A percentile compares a stretch with the other conserved stretches of the same genome.
These are phyloP conservation scores for Chrysanthemum seticuspe DNA, from an alignment of 129 eudicot species.

Conservation along the genomic window DNA sequence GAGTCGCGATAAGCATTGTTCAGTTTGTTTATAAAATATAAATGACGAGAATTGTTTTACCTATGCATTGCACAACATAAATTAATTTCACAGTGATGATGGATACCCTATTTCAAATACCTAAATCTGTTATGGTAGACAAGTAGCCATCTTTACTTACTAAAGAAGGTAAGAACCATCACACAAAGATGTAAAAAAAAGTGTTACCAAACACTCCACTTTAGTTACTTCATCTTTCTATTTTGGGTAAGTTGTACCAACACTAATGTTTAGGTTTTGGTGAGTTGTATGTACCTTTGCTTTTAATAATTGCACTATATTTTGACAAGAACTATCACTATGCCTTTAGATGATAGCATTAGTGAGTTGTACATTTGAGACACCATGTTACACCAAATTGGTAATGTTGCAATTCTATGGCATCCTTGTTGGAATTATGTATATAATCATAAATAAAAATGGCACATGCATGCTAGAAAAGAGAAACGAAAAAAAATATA, in stretches of 20 bases:
- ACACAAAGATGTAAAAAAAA: slow-evolving; percentile 29
- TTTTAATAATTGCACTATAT: slow-evolving; percentile 31
- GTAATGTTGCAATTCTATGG: slow-evolving; percentile 14
- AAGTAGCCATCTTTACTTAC: neutral
- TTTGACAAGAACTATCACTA: slow-evolving; percentile 39
- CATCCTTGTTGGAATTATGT: slow-evolving; percentile 17
- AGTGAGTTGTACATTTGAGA: slow-evolving; percentile 31
- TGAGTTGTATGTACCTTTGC: slow-evolving; percentile 35
- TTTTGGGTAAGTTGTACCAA: slow-evolving; percentile 32
- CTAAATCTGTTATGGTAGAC: neutral
- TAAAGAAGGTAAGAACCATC: slow-evolving; percentile 7
- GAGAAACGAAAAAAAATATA: neutral
- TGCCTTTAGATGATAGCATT: slow-evolving; percentile 20
- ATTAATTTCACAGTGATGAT: neutral
- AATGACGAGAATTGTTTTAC: neutral
- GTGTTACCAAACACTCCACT: slow-evolving; percentile 24
- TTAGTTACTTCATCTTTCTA: slow-evolving; percentile 27
- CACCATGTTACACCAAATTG: slow-evolving; percentile 32
- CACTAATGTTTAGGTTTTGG: slow-evolving; percentile 30
- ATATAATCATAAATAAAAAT: slow-evolving; percentile 1
- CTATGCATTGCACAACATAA: neutral
- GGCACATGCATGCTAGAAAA: slow-evolving; percentile 14
- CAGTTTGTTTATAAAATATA: neutral
- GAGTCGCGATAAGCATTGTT: too few species aligned
- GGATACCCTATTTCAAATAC: neutral